A percentile compares a stretch with the other conserved stretches of the same genome.
phyloP scores from a whole-genome alignment of 129 eudicot genomes.

The Lonicera japonica region DNA sequence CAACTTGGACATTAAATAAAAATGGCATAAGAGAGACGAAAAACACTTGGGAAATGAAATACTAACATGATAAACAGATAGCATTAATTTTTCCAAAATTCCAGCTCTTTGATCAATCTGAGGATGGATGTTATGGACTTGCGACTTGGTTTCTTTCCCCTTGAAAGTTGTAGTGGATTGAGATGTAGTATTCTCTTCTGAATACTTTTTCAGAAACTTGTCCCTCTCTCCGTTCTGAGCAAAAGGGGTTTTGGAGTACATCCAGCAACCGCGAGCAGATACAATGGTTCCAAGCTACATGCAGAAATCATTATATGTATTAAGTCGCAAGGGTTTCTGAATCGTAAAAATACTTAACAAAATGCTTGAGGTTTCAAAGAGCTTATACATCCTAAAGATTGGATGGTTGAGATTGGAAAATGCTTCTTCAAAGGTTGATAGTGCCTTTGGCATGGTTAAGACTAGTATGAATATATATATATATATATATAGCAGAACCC shows the following conservation, averaged over 20 bases:
- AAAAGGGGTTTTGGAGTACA: conserved; percentile 20
- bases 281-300: conserved; percentile 62
- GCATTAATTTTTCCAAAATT: conserved; percentile 49
- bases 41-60: background rate
- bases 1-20: background rate
- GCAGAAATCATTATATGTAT: conserved; percentile 3
- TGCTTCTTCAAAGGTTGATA: too few relatives aligned
- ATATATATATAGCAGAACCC: background rate
- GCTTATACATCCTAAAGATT: too few relatives aligned
- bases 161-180: conserved; percentile 3
- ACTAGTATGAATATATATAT: too few relatives aligned
- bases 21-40: background rate
- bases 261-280: conserved; percentile 72
- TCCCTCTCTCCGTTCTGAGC: conserved; percentile 30
- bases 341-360: too few relatives aligned
- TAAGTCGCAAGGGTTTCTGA: too few relatives aligned
- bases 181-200: background rate
- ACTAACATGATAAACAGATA: conserved; percentile 53
- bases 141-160: conserved; percentile 5
- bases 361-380: too few relatives aligned
- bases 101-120: conserved; percentile 33
- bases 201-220: conserved; percentile 28
- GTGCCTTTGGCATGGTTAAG: too few relatives aligned
- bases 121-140: conserved; percentile 3
- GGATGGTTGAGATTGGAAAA: too few relatives aligned